Base-by-base conservation (phyloP, 148 eudicot species). In the Rhododendron ovatum region DNA sequence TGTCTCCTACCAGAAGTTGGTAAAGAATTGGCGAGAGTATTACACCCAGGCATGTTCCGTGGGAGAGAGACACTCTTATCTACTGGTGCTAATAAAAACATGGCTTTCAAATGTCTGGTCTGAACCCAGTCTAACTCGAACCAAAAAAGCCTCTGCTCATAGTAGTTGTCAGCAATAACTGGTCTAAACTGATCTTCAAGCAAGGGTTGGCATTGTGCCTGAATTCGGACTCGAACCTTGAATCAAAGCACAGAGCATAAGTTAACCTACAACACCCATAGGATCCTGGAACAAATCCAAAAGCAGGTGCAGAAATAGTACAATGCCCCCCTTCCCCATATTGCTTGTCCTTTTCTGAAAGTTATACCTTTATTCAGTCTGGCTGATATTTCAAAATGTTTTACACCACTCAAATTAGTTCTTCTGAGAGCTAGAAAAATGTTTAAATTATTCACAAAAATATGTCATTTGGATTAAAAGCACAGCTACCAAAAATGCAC, bases 91-190 rank as follows among this genome's bases (percentile, higher is more conserved):
- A 84, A 73, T 86, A 89, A 86, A 82, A 95, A 95, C 83, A 92
- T 75, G n/a, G 92, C 81, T 73, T 89, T 84, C 90, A 95, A 79
- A 63, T 83, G 81, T 17, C 67, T 48, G n/a, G 92, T 90, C 86
- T 95, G 98, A 51, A 47, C 71, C 83, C 76, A 82, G 86, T 95
- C 96, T 30, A 95, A 90, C 85, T 95, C 95, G 88, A 95, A 95
- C 94, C 93, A 92, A 53, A 95, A 90, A 73, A 67, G 92, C 43
- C 39, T 84, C 13, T 84, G 85, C 74, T 85, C 88, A 84, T 89
- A 91, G 85, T 95, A 95, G 79, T 95, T 95, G 5, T 86, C 83
- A 74, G 83, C 89, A 80, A 95, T 90, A 48, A 95, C 79, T n/a
- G 94, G 92, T 74, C 81, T 83, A 84, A 91, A 94, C 86, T 90